These are phyloP conservation scores for Entrophospora sp. DNA, from an alignment of 192 early-diverging fungal species.

Conservation along the genomic window DNA sequence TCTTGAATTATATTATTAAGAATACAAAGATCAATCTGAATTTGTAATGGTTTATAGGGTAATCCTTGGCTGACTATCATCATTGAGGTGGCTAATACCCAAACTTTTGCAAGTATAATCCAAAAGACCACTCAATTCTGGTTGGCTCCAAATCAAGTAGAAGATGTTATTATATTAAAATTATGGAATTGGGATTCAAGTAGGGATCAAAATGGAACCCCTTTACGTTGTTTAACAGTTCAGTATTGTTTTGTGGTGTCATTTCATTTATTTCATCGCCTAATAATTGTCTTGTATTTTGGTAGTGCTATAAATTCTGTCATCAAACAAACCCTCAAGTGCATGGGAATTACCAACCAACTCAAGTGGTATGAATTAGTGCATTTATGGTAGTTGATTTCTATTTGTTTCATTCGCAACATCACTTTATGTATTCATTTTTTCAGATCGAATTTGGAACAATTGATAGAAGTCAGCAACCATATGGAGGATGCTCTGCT, in stretches of 20 bases:
- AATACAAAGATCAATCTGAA: neutral
- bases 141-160: neutral
- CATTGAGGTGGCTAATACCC: neutral
- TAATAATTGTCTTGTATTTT: neutral
- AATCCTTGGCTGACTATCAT: neutral
- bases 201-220: neutral
- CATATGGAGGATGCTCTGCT: neutral
- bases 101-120: neutral
- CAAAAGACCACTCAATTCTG: conserved; percentile 3
- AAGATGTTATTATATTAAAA: neutral
- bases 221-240: neutral
- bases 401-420: neutral
- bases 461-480: neutral
- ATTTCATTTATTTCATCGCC: conserved; percentile 2
- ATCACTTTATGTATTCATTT: neutral
- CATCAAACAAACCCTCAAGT: neutral
- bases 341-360: neutral
- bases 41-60: neutral
- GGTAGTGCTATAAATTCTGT: conserved; percentile 8
- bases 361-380: neutral
- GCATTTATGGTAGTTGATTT: neutral
- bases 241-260: neutral
- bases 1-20: neutral
- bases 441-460: neutral
- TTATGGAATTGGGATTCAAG: neutral